Evolutionary conservation across 495 filamentous ascomycete genomes (phyloP).

Genomic region (Recurvomyces mirabilis): DNA sequence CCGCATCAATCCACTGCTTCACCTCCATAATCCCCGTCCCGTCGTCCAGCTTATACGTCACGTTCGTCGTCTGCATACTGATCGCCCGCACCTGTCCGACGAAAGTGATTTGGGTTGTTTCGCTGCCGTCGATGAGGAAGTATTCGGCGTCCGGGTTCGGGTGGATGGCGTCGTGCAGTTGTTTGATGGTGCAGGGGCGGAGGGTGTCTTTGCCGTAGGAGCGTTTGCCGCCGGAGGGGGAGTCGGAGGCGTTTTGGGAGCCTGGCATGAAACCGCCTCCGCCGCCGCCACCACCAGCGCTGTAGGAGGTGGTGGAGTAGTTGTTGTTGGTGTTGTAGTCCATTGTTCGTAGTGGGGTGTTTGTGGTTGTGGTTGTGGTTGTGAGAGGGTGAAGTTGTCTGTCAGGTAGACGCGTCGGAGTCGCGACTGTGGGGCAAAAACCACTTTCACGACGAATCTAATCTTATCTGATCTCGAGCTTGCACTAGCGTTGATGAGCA

Average conservation of each 20-base stretch:
- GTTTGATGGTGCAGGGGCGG: conserved; percentile 88
- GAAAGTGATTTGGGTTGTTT: conserved; percentile 58
- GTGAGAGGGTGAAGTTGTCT: not conserved
- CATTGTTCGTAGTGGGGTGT: not conserved
- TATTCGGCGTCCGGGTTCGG: conserved; percentile 55
- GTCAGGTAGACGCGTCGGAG: not conserved
- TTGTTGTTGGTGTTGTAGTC: conserved; percentile 14
- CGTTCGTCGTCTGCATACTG: conserved; percentile 75
- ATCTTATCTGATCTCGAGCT: too few relatives aligned
- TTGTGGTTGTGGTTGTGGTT: not conserved
- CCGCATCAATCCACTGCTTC: conserved; percentile 76
- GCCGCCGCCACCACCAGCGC: conserved; percentile 45
- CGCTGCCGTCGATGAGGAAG: conserved; percentile 66
- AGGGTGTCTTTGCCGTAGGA: conserved; percentile 56
- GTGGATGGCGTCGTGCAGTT: conserved; percentile 70
- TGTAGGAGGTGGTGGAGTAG: conserved; percentile 48
- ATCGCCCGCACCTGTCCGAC: conserved; percentile 84
- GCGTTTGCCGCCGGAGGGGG: conserved; percentile 18
- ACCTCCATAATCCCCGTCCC: conserved; percentile 88
- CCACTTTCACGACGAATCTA: too few relatives aligned
- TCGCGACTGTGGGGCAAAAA: too few relatives aligned
- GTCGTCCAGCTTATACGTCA: conserved; percentile 87
- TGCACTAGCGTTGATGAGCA: not conserved
- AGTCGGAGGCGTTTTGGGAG: conserved; percentile 37
- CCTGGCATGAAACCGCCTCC: conserved; percentile 56